A percentile compares a stretch with the other conserved stretches of the same genome.
Evolutionary conservation across 2,329 filamentous ascomycete genomes (phyloP).

Genomic region (Botrytis aclada): DNA sequence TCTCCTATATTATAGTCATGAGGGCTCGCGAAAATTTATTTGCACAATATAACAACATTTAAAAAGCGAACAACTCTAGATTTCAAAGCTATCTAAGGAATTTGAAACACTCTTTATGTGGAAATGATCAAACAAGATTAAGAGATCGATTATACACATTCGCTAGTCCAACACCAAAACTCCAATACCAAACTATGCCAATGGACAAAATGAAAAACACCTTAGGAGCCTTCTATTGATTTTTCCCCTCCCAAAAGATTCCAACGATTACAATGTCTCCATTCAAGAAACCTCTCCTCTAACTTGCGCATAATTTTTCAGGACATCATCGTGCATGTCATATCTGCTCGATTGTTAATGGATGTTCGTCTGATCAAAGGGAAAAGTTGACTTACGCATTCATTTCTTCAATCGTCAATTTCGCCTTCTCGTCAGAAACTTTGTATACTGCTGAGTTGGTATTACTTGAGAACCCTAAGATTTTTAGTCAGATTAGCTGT

Average conservation of each 20-base stretch:
- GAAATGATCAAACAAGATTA: background rate
- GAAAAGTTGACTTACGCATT: constrained; percentile 46
- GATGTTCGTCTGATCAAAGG: background rate
- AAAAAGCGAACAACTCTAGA: background rate
- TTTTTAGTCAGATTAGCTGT: background rate
- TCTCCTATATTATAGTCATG: background rate
- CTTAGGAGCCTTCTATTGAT: background rate
- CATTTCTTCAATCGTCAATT: constrained; percentile 67
- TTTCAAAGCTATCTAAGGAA: background rate
- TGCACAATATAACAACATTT: background rate
- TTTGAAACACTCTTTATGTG: background rate
- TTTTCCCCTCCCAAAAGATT: background rate
- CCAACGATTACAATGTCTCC: background rate
- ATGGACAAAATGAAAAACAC: background rate
- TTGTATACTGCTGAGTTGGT: constrained; percentile 55
- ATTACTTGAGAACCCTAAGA: constrained; percentile 58
- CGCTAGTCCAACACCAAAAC: background rate
- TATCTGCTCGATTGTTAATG: background rate
- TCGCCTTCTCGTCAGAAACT: constrained; percentile 57
- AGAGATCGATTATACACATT: background rate
- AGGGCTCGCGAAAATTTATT: background rate
- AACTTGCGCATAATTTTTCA: background rate
- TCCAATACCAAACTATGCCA: background rate
- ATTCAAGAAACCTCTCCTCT: background rate
- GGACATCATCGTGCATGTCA: constrained; percentile 8